A percentile compares a stretch with the other conserved stretches of the same genome.
These are phyloP conservation scores for Scedosporium aurantiacum DNA, from an alignment of 2,329 filamentous ascomycete species.

Conservation along the genomic window DNA sequence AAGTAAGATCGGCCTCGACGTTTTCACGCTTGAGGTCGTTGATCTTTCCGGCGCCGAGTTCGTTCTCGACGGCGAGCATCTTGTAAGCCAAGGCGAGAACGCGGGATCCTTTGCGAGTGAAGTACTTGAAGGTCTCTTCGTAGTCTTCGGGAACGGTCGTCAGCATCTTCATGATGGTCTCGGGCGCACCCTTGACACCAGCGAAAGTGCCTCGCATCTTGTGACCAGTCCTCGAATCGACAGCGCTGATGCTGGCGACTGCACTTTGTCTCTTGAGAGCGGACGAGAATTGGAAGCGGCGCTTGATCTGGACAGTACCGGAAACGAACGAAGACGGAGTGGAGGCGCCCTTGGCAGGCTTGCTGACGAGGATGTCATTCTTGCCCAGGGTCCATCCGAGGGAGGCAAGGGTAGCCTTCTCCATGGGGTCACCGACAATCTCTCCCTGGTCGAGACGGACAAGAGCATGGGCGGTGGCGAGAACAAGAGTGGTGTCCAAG, in stretches of 20 bases:
- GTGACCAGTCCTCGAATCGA: conserved; percentile 60
- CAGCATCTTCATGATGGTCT: conserved; percentile 93
- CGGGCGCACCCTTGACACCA: conserved; percentile 90
- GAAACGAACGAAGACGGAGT: conserved; percentile 29
- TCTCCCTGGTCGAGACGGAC: conserved; percentile 96
- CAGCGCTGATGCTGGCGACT: conserved; percentile 68
- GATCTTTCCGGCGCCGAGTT: conserved; percentile 73
- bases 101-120: conserved; percentile 88
- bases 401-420: conserved; percentile 83
- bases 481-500: conserved; percentile 78
- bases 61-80: conserved; percentile 69
- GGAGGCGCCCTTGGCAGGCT: conserved; percentile 35
- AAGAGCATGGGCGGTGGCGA: conserved; percentile 88
- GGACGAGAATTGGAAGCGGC: conserved; percentile 96
- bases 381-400: conserved; percentile 88
- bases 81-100: conserved; percentile 92
- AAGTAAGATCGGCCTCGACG: conserved; percentile 72
- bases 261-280: conserved; percentile 93
- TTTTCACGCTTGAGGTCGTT: conserved; percentile 92
- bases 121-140: conserved; percentile 97
- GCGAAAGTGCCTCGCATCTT: conserved; percentile 81
- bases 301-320: conserved; percentile 85
- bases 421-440: conserved; percentile 96
- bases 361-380: conserved; percentile 73
- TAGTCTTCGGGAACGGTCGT: conserved; percentile 73